Evolutionary conservation across 2,329 filamentous ascomycete genomes (phyloP), one percentile per base, ranked within the genome.

Genomic region (Diaporthe batatas): DNA sequence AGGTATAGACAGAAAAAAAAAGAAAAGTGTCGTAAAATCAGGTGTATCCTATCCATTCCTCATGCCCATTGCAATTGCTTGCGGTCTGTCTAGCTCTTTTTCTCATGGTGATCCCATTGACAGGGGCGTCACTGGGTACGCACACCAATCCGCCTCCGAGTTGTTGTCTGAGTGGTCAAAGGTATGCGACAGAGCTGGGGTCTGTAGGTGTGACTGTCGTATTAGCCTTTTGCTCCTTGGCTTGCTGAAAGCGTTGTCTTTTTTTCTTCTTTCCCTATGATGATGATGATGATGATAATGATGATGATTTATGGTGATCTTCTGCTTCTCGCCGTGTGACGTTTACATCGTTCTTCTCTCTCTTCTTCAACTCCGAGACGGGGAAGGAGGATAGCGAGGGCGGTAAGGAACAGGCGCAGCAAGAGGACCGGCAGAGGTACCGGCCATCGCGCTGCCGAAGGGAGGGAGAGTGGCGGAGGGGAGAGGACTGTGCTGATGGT

Each of bases 181-280:
- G 36, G 91, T 92, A 80, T 93, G 91, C 78, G 91, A 93, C 78
- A 94, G 89, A 79, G 93, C 91, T 84, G 93, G 93, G 82, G 93
- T 94, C 93, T 95, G 84, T 78, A 77, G 81, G 54, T 73, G 71
- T 55, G 36, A 79, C 72, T 73, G 77, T 82, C 81, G 81, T 81
- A 84, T 88, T 86, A 88, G 87, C 85, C 85, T 71, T 58, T 51
- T 64, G 70, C 68, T 72, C 64, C 72, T 47, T 21, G 53, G 70
- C 39, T 59, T 59, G 14, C 53, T 62, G 62, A 67, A 67, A 53
- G 47, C 47, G 62, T 67, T 67, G 47, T 25, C 32, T 53, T 67
- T 36, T 39, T 29, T 65, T 51, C 23, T 12, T 42, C 14, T 67
- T 32, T 67, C 47, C 53, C 62, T 67, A 67, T 44, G 39, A 70